Evolutionary conservation across 2,329 filamentous ascomycete genomes (phyloP).

Genomic region (Cryphonectria japonica): DNA sequence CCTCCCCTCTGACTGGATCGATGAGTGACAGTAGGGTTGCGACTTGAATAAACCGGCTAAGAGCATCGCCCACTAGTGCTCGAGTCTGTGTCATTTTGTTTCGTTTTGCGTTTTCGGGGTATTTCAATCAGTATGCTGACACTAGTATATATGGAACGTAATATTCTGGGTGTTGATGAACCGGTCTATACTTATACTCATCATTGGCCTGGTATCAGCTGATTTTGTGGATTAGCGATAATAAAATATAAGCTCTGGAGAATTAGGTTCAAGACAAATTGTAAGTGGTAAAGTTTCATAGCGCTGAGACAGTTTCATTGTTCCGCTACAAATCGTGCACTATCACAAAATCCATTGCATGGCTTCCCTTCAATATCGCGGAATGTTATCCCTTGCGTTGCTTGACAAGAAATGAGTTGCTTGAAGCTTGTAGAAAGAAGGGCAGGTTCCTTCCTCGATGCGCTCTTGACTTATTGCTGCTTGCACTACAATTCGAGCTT

Average conservation of each 20-base stretch:
- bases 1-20: conserved; percentile 36
- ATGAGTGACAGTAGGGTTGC: conserved; percentile 32
- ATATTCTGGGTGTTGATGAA: background rate
- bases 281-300: background rate
- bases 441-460: too few species aligned
- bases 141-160: background rate
- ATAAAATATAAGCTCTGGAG: background rate
- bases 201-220: background rate
- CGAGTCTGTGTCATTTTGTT: background rate
- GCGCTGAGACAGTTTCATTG: background rate
- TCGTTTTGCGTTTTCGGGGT: background rate
- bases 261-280: background rate
- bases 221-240: too few species aligned
- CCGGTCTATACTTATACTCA: background rate
- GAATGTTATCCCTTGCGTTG: too few species aligned
- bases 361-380: too few species aligned
- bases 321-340: too few species aligned
- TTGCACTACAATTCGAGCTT: too few species aligned
- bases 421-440: too few species aligned
- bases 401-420: too few species aligned
- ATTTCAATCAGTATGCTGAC: background rate
- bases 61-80: background rate
- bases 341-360: too few species aligned
- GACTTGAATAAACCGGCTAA: conserved; percentile 7
- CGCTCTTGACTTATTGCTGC: too few species aligned